Evolutionary conservation across 306 rosid species (phyloP).

Genomic region (Cucurbita ficifolia): DNA sequence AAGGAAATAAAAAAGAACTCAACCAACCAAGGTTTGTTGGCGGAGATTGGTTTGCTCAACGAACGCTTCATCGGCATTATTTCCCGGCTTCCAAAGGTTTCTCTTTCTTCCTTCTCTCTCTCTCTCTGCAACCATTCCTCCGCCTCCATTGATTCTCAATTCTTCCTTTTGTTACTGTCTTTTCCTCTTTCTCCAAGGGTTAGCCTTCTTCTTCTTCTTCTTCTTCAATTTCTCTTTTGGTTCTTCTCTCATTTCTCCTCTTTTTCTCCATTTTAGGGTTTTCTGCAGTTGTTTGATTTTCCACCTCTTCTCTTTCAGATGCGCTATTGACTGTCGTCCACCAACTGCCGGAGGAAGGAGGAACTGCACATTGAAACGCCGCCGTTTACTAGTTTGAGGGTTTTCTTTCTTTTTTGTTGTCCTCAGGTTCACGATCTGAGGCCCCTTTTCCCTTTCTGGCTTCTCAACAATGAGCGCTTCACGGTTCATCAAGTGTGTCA

Average conservation of each 20-base stretch:
- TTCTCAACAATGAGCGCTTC: conserved; percentile 76
- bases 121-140: neutral
- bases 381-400: conserved; percentile 9
- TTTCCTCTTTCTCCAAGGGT: conserved; percentile 31
- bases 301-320: conserved; percentile 13
- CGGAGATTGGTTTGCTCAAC: conserved; percentile 43
- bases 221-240: conserved; percentile 6
- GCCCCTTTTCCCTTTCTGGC: conserved; percentile 21
- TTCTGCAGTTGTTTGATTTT: neutral
- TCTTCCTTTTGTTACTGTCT: neutral
- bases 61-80: conserved; percentile 95
- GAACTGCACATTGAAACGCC: neutral
- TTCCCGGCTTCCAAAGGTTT: conserved; percentile 39
- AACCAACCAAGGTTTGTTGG: conserved; percentile 23
- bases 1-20: neutral
- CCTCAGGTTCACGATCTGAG: conserved; percentile 89
- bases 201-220: conserved; percentile 17
- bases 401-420: conserved; percentile 4
- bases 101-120: conserved; percentile 12
- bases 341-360: neutral
- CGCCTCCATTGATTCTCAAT: neutral
- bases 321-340: conserved; percentile 15
- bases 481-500: conserved; percentile 96
- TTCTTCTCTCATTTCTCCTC: neutral
- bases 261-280: conserved; percentile 33